Conservation (phyloP, 306 rosid genomes). For the Nissolia schottii region DNA sequence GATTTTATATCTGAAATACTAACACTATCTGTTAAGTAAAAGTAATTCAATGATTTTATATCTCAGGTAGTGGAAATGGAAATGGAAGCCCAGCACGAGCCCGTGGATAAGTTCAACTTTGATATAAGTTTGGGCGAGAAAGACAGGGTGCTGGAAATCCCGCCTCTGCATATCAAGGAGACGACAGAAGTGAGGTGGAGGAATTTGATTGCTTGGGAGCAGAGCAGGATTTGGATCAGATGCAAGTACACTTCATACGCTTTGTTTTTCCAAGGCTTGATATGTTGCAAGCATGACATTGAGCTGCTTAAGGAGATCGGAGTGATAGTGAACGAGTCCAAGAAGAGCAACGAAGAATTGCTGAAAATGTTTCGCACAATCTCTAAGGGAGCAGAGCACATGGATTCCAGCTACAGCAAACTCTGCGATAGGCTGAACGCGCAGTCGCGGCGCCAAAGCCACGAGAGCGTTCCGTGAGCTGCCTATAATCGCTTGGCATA, state of each 20-base stretch:
- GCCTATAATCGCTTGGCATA: background rate
- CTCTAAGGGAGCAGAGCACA: background rate
- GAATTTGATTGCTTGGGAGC: conserved; percentile 33
- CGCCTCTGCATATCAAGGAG: background rate
- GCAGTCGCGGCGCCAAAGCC: background rate
- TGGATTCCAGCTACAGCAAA: conserved; percentile 17
- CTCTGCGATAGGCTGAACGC: background rate
- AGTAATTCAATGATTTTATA: too few species aligned
- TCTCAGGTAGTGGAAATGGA: too few species aligned
- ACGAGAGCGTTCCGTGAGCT: background rate
- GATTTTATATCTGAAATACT: too few species aligned
- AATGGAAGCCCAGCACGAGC: too few species aligned
- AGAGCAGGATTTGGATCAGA: background rate
- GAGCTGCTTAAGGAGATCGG: background rate
- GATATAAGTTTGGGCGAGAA: background rate
- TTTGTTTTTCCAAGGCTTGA: conserved; percentile 12
- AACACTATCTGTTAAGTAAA: too few species aligned
- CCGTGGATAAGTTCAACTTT: background rate
- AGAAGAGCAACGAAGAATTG: conserved; percentile 4
- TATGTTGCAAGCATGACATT: conserved; percentile 5
- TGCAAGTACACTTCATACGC: conserved; percentile 21
- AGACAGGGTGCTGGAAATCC: background rate
- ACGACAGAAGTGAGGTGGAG: conserved; percentile 18
- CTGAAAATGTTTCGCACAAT: background rate
- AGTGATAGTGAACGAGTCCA: background rate